These are phyloP conservation scores for Paramecium sexaurelia DNA, from an alignment of 73 alveolate species.

Conservation along the genomic window DNA sequence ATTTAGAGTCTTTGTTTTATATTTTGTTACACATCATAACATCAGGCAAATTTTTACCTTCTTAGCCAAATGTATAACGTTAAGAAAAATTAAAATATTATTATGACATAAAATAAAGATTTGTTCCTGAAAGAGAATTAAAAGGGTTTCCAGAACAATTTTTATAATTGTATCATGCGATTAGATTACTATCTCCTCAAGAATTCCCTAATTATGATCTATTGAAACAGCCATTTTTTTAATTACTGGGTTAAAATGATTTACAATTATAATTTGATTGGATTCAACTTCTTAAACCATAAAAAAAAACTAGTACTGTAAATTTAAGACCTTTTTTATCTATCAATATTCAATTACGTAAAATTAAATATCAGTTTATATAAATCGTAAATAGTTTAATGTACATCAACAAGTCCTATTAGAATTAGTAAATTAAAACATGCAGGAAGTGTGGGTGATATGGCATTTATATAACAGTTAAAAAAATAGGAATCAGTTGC, in stretches of 20 bases:
- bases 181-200: background rate
- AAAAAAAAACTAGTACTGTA: background rate
- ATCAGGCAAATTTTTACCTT: background rate
- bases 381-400: too few species aligned
- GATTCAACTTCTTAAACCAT: conserved; percentile 6
- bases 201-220: conserved; percentile 36
- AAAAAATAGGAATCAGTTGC: background rate
- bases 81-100: conserved; percentile 20
- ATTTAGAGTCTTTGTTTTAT: conserved; percentile 22
- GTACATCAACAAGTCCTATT: background rate
- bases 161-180: background rate
- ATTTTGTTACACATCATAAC: background rate
- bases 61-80: background rate
- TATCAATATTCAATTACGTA: too few species aligned
- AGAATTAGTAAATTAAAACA: background rate
- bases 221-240: conserved; percentile 26
- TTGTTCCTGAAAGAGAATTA: conserved; percentile 36
- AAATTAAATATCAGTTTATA: too few species aligned
- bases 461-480: background rate
- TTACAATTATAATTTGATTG: conserved; percentile 16
- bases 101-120: conserved; percentile 3
- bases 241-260: background rate
- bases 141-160: conserved; percentile 19
- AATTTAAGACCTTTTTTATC: too few species aligned
- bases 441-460: conserved; percentile 5